Percentiles rank a stretch among this genome's conserved stretches.
Conservation (phyloP, 139 green algal genomes). For the Diplosphaera chodatii region DNA sequence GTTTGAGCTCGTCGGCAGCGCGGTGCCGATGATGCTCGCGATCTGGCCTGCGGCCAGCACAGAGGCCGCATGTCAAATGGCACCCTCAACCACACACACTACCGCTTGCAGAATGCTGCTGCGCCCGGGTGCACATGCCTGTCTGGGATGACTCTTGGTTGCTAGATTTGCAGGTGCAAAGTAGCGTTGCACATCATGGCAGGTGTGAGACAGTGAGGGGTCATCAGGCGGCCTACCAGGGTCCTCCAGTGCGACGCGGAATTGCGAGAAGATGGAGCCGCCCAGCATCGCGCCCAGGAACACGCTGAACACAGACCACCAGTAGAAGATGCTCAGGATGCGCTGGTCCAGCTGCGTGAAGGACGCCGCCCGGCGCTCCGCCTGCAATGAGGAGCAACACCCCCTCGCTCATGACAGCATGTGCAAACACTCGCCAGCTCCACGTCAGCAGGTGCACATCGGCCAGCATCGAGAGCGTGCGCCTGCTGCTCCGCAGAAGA, state of each 20-base stretch:
- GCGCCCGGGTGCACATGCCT: too few species aligned
- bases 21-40: constrained; percentile 53
- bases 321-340: constrained; percentile 49
- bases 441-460: too few species aligned
- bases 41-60: constrained; percentile 32
- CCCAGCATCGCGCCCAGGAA: constrained; percentile 58
- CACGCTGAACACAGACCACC: constrained; percentile 54
- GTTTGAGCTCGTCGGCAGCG: constrained; percentile 74
- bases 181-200: too few species aligned
- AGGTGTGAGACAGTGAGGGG: too few species aligned
- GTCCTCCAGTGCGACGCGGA: constrained; percentile 37
- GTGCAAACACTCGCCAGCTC: too few species aligned
- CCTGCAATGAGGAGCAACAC: constrained; percentile 26
- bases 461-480: too few species aligned
- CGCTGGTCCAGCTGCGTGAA: constrained; percentile 39
- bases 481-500: too few species aligned
- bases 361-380: constrained; percentile 26
- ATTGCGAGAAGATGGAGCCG: constrained; percentile 35
- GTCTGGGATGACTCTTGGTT: too few species aligned
- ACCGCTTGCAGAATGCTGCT: background rate
- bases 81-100: background rate
- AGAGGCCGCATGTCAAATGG: too few species aligned
- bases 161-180: too few species aligned
- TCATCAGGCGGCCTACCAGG: constrained; percentile 10
- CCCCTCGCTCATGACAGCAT: too few species aligned